Base-by-base conservation (phyloP, 2,329 filamentous ascomycete genomes). In the Nigrospora osmanthi region DNA sequence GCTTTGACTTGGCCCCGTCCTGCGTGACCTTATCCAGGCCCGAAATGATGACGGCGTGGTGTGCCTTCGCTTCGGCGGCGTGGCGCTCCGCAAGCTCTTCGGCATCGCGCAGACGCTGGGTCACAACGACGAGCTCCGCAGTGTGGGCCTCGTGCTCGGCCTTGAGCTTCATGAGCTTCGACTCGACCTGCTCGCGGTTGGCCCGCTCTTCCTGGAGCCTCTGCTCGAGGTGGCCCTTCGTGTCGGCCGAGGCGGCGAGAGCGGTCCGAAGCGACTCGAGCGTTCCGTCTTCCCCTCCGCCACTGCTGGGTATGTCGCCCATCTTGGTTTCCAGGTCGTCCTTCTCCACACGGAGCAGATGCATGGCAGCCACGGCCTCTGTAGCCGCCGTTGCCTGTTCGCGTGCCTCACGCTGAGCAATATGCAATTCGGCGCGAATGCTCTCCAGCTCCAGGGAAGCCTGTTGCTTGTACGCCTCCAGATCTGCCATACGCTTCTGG, bases 51-150 rank as follows among this genome's bases (percentile, higher is more conserved):
- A 87, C 90, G 54, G 86, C 75, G 19, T 87, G 87, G 59, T 97
- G 91, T 14, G 86, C 85, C 46, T 83, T 78, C 6, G 93, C 91
- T 68, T 98, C 94, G 53, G 83, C 81, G 6, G 90, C 87, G 62
- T 95, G 84, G 54, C 85, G 89, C 57, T 94, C 87, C 1, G 87
- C 87, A 38, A 97, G 68, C 58, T 95, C 89, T 65, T 98, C 89
- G 0, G 88, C 82, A 62, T 96, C 90, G 35, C 79, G 81, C 40
- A 98, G 68, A 42, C 87, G 83, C 54, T 89, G 81, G 2, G 78
- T 83, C 0, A 81, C 76, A 16, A 76, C 77, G 38, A 89, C 87
- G 3, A 97, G 73, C 59, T 98, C 91, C 0, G 80, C 73, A 11
- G 81, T 85, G 32, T 81, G 80, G 42, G 86, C 78, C 58, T 97